Conservation (phyloP, 768 basidiomycete species). For the Exsudoporus frostii region DNA sequence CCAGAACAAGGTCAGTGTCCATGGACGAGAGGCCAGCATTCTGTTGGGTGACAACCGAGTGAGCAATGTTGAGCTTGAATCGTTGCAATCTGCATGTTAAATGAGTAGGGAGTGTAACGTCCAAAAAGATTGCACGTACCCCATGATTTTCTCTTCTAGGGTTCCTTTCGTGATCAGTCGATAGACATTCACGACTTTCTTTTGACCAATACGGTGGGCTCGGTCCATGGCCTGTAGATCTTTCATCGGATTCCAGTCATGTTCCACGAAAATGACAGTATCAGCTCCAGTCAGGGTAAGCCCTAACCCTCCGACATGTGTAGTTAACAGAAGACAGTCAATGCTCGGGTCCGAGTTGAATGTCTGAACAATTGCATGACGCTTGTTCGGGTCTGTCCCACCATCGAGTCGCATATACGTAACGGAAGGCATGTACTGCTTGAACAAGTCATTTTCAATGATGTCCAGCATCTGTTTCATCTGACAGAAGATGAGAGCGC, state of each 20-base stretch:
- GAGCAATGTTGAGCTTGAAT: constrained; percentile 98
- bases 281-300: constrained; percentile 97
- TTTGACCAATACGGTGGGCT: constrained; percentile 96
- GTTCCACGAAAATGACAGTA: constrained; percentile 98
- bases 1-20: constrained; percentile 96
- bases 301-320: constrained; percentile 94
- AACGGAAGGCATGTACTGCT: constrained; percentile 87
- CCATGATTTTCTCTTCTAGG: constrained; percentile 99
- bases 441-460: constrained; percentile 92
- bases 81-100: constrained; percentile 72
- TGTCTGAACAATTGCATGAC: constrained; percentile 95
- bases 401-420: constrained; percentile 99
- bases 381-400: constrained; percentile 85
- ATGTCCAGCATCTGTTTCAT: constrained; percentile 99
- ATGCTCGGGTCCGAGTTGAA: constrained; percentile 98
- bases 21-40: constrained; percentile 91
- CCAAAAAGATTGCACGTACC: constrained; percentile 50
- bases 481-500: constrained; percentile 99
- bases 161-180: constrained; percentile 96
- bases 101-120: constrained; percentile 3
- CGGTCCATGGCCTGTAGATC: constrained; percentile 99
- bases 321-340: constrained; percentile 92
- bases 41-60: constrained; percentile 95
- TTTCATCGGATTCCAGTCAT: constrained; percentile 99
- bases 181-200: constrained; percentile 98